Percentiles rank a stretch among this genome's conserved stretches.
Conservation (phyloP, 2,329 filamentous ascomycete species). For the Monilinia aucupariae region DNA sequence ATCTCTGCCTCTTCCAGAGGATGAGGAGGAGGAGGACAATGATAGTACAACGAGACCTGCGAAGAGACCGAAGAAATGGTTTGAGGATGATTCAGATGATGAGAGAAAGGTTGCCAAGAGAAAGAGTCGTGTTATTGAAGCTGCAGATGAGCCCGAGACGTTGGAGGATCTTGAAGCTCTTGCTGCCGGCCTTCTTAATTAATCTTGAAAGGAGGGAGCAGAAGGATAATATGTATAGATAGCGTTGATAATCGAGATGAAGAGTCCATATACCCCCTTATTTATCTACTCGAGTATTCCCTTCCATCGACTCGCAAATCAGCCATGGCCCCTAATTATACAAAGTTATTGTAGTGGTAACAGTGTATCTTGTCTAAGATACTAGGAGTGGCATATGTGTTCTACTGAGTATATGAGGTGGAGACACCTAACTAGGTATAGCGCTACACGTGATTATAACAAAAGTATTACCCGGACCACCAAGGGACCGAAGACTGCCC, state of each 20-base stretch:
- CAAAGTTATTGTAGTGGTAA: too few species aligned
- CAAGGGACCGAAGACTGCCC: constrained; percentile 12
- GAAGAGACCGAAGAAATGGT: constrained; percentile 75
- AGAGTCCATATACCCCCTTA: constrained; percentile 6
- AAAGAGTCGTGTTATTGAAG: constrained; percentile 52
- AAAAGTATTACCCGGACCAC: too few species aligned
- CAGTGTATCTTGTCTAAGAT: too few species aligned
- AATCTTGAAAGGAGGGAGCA: not conserved
- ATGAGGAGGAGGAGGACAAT: constrained; percentile 51
- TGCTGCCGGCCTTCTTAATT: constrained; percentile 64
- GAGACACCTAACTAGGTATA: too few species aligned
- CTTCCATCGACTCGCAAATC: too few species aligned
- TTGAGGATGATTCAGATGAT: constrained; percentile 58
- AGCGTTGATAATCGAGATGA: constrained; percentile 2
- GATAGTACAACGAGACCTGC: constrained; percentile 50
- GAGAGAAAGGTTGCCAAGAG: constrained; percentile 42
- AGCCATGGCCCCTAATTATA: not conserved
- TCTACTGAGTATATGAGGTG: too few species aligned
- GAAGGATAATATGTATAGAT: not conserved
- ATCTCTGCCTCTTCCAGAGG: constrained; percentile 48
- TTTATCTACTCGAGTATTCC: not conserved
- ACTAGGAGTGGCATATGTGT: too few species aligned
- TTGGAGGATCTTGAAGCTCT: constrained; percentile 73
- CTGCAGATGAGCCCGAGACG: constrained; percentile 66
- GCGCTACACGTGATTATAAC: too few species aligned